Evolutionary conservation across 768 basidiomycete species (phyloP).

Genomic region (Roridomyces roridus): DNA sequence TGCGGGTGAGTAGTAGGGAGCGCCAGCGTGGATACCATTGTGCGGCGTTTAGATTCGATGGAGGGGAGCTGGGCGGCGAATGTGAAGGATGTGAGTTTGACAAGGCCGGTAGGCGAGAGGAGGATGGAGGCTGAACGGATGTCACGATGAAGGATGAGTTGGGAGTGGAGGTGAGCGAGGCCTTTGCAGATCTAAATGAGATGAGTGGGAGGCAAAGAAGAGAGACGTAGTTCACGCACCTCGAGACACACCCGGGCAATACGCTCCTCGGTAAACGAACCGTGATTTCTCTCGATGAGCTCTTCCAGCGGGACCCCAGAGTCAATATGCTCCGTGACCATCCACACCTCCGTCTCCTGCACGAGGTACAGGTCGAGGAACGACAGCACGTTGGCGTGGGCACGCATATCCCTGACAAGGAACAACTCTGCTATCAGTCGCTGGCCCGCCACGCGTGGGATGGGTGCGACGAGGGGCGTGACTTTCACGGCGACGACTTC

Average conservation of each 20-base stretch:
- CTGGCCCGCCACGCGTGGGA: slow-evolving; percentile 73
- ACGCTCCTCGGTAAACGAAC: slow-evolving; percentile 65
- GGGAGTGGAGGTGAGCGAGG: slow-evolving; percentile 71
- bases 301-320: slow-evolving; percentile 73
- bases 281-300: slow-evolving; percentile 75
- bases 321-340: slow-evolving; percentile 83
- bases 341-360: slow-evolving; percentile 70
- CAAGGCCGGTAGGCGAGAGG: slow-evolving; percentile 69
- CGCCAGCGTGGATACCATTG: slow-evolving; percentile 70
- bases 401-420: slow-evolving; percentile 80
- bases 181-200: slow-evolving; percentile 69
- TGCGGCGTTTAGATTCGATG: slow-evolving; percentile 75
- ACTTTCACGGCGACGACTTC: slow-evolving; percentile 33
- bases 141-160: slow-evolving; percentile 76
- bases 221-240: slow-evolving; percentile 44
- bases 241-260: slow-evolving; percentile 72
- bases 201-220: neutral
- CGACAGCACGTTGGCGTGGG: slow-evolving; percentile 77
- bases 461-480: slow-evolving; percentile 49
- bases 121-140: slow-evolving; percentile 80
- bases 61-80: slow-evolving; percentile 78
- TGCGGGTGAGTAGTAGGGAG: neutral
- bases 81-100: slow-evolving; percentile 82
- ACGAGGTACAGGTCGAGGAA: slow-evolving; percentile 72
- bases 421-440: slow-evolving; percentile 82